Percentiles rank a stretch among this genome's conserved stretches.
Conservation (phyloP, 768 basidiomycete genomes). For the Lactarius akahatsu region DNA sequence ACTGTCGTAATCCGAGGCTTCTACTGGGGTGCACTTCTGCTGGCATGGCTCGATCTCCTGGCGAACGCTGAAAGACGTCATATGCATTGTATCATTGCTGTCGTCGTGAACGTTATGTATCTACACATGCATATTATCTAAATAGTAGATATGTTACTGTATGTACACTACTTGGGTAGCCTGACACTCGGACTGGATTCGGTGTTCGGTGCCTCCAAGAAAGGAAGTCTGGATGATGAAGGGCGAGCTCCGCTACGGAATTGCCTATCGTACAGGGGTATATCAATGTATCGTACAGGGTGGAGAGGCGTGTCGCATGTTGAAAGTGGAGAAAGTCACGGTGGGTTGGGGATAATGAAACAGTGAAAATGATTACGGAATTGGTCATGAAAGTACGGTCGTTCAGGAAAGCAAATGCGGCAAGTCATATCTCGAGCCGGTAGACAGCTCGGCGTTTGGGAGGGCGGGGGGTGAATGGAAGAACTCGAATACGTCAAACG, state of each 20-base stretch:
- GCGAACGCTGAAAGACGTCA: constrained; percentile 14
- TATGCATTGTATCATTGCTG: constrained; percentile 22
- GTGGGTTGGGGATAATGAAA: neutral
- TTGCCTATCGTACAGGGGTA: constrained; percentile 22
- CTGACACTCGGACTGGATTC: neutral
- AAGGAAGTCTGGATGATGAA: constrained; percentile 8
- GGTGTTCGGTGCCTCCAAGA: constrained; percentile 3
- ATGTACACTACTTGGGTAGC: constrained; percentile 9
- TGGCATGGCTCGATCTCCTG: constrained; percentile 46
- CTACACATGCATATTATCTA: constrained; percentile 26
- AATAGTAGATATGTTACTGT: constrained; percentile 29
- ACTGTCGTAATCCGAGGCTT: constrained; percentile 24
- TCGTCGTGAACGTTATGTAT: constrained; percentile 21
- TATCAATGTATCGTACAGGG: neutral
- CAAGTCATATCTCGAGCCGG: constrained; percentile 1
- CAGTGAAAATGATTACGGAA: neutral
- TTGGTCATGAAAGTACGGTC: constrained; percentile 8
- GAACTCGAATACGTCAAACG: neutral
- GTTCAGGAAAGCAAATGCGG: constrained; percentile 7
- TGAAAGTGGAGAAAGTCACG: neutral
- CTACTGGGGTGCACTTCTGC: constrained; percentile 64
- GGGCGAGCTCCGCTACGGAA: constrained; percentile 6
- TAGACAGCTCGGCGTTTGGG: neutral
- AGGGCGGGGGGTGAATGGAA: neutral
- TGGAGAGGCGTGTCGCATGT: neutral